phyloP scores from a whole-genome alignment of 164 flowering plant genomes.

The Macadamia tetraphylla region DNA sequence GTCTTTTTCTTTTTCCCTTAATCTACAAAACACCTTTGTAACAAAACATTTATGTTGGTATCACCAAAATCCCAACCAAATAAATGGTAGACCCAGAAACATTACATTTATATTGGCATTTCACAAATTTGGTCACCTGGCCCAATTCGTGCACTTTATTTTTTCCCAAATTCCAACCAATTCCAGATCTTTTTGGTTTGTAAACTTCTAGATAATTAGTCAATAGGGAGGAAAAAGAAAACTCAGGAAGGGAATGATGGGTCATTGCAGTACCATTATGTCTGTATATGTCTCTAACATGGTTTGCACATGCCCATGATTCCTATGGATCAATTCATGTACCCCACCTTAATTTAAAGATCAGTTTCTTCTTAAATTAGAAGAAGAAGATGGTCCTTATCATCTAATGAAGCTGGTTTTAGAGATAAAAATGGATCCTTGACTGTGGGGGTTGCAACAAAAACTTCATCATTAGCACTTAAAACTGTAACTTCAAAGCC shows the following conservation, averaged over 20 bases:
- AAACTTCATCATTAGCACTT: too few species aligned
- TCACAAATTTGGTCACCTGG: background rate
- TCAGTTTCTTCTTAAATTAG: background rate
- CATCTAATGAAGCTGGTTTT: background rate
- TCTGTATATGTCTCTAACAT: background rate
- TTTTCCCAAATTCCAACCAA: background rate
- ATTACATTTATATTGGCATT: constrained; percentile 2
- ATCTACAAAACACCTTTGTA: background rate
- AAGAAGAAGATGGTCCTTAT: background rate
- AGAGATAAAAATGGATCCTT: too few species aligned
- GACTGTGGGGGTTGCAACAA: too few species aligned
- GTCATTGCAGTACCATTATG: background rate
- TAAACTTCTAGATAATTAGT: background rate
- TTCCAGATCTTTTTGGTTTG: background rate
- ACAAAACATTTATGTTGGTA: background rate
- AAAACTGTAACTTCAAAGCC: too few species aligned
- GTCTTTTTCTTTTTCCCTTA: background rate
- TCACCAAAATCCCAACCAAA: background rate
- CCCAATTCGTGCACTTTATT: background rate
- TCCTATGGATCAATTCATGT: background rate
- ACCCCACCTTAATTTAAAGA: background rate
- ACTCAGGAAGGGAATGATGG: background rate
- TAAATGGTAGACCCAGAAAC: background rate
- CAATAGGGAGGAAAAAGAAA: background rate
- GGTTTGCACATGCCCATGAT: background rate